Evolutionary conservation across 1,139 yeast species (phyloP), one percentile per base, ranked within the genome.

Genomic region (Saccharomyces hybrid): DNA sequence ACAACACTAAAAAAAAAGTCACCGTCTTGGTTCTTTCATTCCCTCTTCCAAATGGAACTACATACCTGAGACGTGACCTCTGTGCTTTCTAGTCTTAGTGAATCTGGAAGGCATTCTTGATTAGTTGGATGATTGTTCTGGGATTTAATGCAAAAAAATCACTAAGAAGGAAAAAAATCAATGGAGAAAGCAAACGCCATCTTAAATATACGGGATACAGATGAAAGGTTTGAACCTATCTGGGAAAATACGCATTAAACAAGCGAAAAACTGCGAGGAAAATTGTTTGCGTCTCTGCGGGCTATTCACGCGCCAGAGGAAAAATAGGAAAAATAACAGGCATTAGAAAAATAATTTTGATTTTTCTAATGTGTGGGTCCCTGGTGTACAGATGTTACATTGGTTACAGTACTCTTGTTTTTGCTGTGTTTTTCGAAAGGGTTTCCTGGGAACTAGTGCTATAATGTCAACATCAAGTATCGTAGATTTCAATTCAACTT

Each of bases 41-140:
- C 72, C 70, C 69, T 67, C 69, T 64, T 64, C 67, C 32, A 60
- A 60, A 57, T 57, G 70, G 72, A 69, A 69, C 62, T 70, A 84
- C 90, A 82, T 85, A 88, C 95, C 95, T 77, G 97, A 89, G 80
- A 93, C 98, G 95, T 95, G 86, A 81, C 99, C 99, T 88, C 99
- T 89, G 88, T 89, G 97, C 86, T 93, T 95, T 88, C 99, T 90
- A 81, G 98, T 93, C 82, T 93, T 90, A 75, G 96, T 88, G 77
- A 88, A 86, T 90, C 99, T 90, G 84, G 99, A 90, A 80, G 99
- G 99, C 99, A 93, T 93, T 79, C 54, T 56, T 61, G 61, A 54
- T 59, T 56, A 28, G 52, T 23, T 55, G 53, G 52, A 52, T 52
- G 46, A 28, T 34, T 27, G 23, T 34, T 27, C 31, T 47, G 5